Conservation (phyloP, 1,284 basidiomycete species). For the Leccinum colubrinum region DNA sequence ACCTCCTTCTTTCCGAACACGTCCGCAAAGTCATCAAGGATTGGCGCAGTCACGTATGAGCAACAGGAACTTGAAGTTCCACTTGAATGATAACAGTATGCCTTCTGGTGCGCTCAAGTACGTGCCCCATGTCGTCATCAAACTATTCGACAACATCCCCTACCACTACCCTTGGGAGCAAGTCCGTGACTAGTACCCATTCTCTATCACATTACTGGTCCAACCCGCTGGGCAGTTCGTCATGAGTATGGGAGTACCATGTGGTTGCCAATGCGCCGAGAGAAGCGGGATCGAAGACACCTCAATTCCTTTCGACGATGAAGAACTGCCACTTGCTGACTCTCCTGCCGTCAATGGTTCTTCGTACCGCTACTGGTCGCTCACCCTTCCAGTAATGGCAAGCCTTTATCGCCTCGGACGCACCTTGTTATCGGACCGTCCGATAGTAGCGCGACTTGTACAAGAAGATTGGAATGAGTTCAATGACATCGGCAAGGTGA, state of each 20-base stretch:
- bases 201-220: too few relatives aligned
- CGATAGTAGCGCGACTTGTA: too few relatives aligned
- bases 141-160: too few relatives aligned
- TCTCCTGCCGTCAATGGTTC: constrained; percentile 88
- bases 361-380: constrained; percentile 92
- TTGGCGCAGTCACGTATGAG: constrained; percentile 90
- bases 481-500: constrained; percentile 99
- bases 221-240: too few relatives aligned
- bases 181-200: too few relatives aligned
- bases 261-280: too few relatives aligned
- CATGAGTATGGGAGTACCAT: too few relatives aligned
- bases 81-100: constrained; percentile 81
- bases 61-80: constrained; percentile 95
- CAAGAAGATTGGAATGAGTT: constrained; percentile 99
- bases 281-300: too few relatives aligned
- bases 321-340: constrained; percentile 84
- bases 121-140: too few relatives aligned
- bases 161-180: too few relatives aligned
- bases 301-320: too few relatives aligned
- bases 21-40: constrained; percentile 98
- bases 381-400: constrained; percentile 93
- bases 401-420: constrained; percentile 95
- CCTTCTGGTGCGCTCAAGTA: too few relatives aligned
- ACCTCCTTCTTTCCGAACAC: constrained; percentile 52
- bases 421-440: constrained; percentile 89